These are phyloP conservation scores for Pythium aphanidermatum DNA, from an alignment of 352 stramenopile species.

Conservation along the genomic window DNA sequence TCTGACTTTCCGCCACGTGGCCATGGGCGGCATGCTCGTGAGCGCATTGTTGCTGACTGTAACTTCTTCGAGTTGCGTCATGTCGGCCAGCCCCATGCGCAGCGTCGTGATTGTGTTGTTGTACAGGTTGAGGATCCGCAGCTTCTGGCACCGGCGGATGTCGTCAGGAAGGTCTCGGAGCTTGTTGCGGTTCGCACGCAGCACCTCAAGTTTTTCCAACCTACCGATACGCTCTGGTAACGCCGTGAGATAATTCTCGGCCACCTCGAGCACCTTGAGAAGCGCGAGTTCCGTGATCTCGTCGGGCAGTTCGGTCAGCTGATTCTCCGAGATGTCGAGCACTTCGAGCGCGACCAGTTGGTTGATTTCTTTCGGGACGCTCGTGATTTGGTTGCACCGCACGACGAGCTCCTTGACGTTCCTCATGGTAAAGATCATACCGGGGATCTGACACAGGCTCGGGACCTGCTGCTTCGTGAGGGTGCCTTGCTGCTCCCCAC, in stretches of 20 bases:
- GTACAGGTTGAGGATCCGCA: slow-evolving; percentile 68
- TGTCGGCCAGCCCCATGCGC: slow-evolving; percentile 31
- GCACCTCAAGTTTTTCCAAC: slow-evolving; percentile 42
- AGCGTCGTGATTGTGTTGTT: slow-evolving; percentile 67
- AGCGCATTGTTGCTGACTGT: slow-evolving; percentile 67
- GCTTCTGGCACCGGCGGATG: slow-evolving; percentile 39
- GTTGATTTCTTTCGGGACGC: slow-evolving; percentile 52
- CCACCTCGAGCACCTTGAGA: slow-evolving; percentile 42
- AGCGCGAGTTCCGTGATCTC: slow-evolving; percentile 40
- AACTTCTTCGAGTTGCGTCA: slow-evolving; percentile 59
- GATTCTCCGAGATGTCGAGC: slow-evolving; percentile 60
- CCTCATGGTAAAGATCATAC: slow-evolving; percentile 49
- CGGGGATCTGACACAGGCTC: slow-evolving; percentile 40
- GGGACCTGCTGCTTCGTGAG: slow-evolving; percentile 46
- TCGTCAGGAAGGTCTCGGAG: slow-evolving; percentile 38
- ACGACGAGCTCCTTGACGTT: slow-evolving; percentile 59
- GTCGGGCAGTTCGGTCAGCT: slow-evolving; percentile 37
- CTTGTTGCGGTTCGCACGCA: slow-evolving; percentile 52
- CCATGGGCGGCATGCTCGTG: slow-evolving; percentile 27
- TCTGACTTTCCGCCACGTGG: slow-evolving; percentile 51
- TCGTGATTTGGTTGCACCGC: slow-evolving; percentile 54
- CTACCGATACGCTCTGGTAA: slow-evolving; percentile 44
- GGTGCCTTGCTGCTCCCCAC: slow-evolving; percentile 31
- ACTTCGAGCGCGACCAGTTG: slow-evolving; percentile 35
- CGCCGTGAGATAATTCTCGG: slow-evolving; percentile 46